Conservation (phyloP, 306 rosid genomes). For the Malus fusca region DNA sequence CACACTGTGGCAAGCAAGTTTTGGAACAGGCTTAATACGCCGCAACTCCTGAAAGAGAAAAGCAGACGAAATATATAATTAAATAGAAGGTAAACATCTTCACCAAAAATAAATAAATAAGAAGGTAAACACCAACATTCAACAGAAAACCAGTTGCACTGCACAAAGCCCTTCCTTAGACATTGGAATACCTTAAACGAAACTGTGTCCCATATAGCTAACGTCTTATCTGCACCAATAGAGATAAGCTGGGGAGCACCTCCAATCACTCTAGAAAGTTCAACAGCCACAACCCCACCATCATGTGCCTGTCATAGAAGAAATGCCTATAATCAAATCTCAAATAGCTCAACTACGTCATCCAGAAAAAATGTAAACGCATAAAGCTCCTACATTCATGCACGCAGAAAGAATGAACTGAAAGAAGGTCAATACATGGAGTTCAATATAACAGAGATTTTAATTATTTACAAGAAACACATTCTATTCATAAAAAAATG, state of each 20-base stretch:
- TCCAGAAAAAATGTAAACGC: conserved; percentile 12
- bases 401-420: conserved; percentile 2
- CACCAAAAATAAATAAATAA: too few species aligned
- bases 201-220: conserved; percentile 97
- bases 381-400: conserved; percentile 5
- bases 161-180: conserved; percentile 1
- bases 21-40: conserved; percentile 94
- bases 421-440: background rate
- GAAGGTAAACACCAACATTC: conserved; percentile 4
- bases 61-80: conserved; percentile 7
- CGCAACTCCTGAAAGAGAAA: conserved; percentile 68
- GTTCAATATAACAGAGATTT: background rate
- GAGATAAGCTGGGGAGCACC: conserved; percentile 97
- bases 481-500: background rate
- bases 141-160: conserved; percentile 5
- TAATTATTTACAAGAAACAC: background rate
- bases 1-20: conserved; percentile 93
- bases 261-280: conserved; percentile 93
- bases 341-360: background rate
- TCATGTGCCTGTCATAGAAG: conserved; percentile 67
- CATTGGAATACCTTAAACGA: conserved; percentile 65
- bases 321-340: background rate
- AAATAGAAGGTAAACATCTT: background rate
- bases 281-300: conserved; percentile 97
- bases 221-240: conserved; percentile 93